Evolutionary conservation across 768 basidiomycete species (phyloP), one percentile per base, ranked within the genome.

Genomic region (Tephrocybe sp.): DNA sequence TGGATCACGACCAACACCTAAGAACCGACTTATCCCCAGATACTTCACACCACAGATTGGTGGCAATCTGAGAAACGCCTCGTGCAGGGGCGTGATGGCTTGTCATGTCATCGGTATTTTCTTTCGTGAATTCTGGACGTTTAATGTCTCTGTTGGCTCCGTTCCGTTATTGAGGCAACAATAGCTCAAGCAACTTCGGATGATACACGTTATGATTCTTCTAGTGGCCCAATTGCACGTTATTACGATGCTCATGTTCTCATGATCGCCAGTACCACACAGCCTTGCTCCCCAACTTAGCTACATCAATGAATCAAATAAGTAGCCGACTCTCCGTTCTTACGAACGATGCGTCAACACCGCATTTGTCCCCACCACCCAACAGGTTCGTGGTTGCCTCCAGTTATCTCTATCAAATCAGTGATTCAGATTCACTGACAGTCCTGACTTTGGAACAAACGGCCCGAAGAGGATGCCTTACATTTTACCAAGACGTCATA

Each of bases 31-130:
- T 53, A 48, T 48, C 45, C 48, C 43, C 24, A 50, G 44, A 40
- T 51, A 30, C 3, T 21, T 17, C 7, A 9, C 26, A n/a, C 30
- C 7, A 24, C 34, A 44, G 57, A 53, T 53, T 33, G 34, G 26
- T 17, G 14, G n/a, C 28, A 51, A 48, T 40, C 30, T 26, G 20
- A 17, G 26, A 20, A 43, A 14, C 24, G 23, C 26, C 42, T 50
- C 25, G 20, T 56, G 46, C 26, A 53, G 40, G 54, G 52, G 37
- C 48, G 49, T 53, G 53, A 23, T 42, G 33, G 30, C 8, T n/a
- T n/a, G n/a, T n/a, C 15, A 9, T 12, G 9, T 44, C 15, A 20
- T 54, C 57, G 54, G 54, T 49, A 56, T 50, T 45, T 56, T 47
- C 45, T 48, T 48, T 39, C 20, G 15, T 10, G 9, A 36, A 36